Conservation (phyloP, 1,284 basidiomycete genomes). For the Puccinia novopanici region DNA sequence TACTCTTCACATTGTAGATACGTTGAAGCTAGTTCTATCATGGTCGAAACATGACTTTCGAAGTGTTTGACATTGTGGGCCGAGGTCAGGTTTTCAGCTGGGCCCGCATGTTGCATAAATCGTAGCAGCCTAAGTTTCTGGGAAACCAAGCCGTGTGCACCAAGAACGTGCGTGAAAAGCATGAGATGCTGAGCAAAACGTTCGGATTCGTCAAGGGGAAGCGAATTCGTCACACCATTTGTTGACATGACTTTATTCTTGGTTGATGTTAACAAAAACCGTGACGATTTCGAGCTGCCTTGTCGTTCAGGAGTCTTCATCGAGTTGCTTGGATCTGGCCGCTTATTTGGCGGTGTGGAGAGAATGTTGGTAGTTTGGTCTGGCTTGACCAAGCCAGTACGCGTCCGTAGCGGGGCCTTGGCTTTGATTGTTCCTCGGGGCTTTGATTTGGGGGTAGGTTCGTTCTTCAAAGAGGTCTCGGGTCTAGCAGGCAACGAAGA, state of each 20-base stretch:
- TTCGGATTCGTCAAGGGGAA: slow-evolving; percentile 37
- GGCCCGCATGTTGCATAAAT: slow-evolving; percentile 10
- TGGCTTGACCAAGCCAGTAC: slow-evolving; percentile 5
- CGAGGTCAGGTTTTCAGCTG: neutral
- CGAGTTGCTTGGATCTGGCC: neutral
- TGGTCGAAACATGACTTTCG: slow-evolving; percentile 17
- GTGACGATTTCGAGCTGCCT: neutral
- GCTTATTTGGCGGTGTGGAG: slow-evolving; percentile 16
- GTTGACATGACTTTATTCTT: neutral
- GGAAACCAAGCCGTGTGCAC: slow-evolving; percentile 32
- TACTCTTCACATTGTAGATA: slow-evolving; percentile 46
- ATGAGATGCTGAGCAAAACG: slow-evolving; percentile 36
- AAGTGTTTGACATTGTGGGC: neutral
- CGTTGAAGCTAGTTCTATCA: slow-evolving; percentile 41
- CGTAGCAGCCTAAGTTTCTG: slow-evolving; percentile 30
- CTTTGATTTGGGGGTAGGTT: slow-evolving; percentile 17
- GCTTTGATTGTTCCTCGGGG: neutral
- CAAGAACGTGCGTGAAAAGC: slow-evolving; percentile 44
- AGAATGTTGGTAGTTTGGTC: neutral
- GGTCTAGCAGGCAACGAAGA: slow-evolving; percentile 6
- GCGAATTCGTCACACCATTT: neutral
- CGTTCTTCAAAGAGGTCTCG: slow-evolving; percentile 1
- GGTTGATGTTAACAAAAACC: neutral
- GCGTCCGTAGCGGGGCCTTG: neutral
- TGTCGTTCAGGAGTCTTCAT: slow-evolving; percentile 26